Percentiles rank a stretch among this genome's conserved stretches.
phyloP scores from a whole-genome alignment of 2,329 filamentous ascomycete genomes.

The Colletotrichum lini region DNA sequence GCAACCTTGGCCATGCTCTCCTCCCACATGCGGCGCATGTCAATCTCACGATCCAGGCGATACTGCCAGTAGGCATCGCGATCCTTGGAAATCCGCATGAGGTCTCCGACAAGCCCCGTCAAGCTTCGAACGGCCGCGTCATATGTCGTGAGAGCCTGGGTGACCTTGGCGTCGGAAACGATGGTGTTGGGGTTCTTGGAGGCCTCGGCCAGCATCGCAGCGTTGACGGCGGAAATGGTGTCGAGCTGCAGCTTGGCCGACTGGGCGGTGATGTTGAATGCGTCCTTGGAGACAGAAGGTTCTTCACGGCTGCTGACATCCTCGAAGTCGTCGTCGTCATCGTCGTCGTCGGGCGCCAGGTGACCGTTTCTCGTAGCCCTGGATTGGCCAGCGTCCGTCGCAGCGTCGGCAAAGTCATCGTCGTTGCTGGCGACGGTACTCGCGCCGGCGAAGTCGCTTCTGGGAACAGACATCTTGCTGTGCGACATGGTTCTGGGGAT shows the following conservation, averaged over 20 bases:
- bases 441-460: constrained; percentile 54
- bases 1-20: constrained; percentile 99
- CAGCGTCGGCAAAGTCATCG: constrained; percentile 67
- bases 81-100: constrained; percentile 93
- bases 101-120: constrained; percentile 85
- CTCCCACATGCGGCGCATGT: constrained; percentile 97
- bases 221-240: constrained; percentile 86
- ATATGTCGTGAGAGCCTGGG: constrained; percentile 86
- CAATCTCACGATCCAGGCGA: constrained; percentile 89
- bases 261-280: constrained; percentile 96
- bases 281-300: constrained; percentile 85
- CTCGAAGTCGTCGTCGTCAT: constrained; percentile 81
- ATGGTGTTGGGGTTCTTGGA: constrained; percentile 77
- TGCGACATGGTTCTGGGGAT: constrained; percentile 58
- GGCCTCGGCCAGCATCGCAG: constrained; percentile 82
- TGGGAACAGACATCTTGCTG: constrained; percentile 49
- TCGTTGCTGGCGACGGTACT: constrained; percentile 66
- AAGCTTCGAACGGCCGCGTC: constrained; percentile 91
- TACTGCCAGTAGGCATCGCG: constrained; percentile 98
- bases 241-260: constrained; percentile 91
- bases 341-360: constrained; percentile 63
- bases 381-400: constrained; percentile 59
- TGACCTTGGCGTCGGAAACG: constrained; percentile 82
- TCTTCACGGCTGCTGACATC: constrained; percentile 84
- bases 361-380: constrained; percentile 53